Evolutionary conservation across 106 monocot genomes (phyloP).

Genomic region (Dioscorea zingiberensis): DNA sequence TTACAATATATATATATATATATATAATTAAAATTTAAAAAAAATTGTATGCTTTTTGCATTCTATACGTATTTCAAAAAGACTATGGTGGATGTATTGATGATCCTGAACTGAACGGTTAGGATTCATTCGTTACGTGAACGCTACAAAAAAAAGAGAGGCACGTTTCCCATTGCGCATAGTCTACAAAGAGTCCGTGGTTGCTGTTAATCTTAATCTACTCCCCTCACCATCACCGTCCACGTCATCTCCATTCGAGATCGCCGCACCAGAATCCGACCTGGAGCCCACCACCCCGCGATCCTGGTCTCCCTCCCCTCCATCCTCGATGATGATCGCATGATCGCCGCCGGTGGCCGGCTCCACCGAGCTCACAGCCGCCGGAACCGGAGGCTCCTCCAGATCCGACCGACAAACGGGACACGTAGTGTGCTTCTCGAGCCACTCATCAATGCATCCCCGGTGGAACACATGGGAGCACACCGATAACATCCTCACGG

Average conservation of each 20-base stretch:
- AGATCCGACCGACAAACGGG: slow-evolving; percentile 38
- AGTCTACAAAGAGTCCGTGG: not conserved
- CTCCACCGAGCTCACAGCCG: slow-evolving; percentile 10
- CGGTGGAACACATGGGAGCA: slow-evolving; percentile 49
- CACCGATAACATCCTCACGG: slow-evolving; percentile 34
- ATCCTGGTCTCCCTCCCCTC: not conserved
- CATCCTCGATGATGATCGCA: not conserved
- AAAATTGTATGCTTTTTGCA: too few relatives aligned
- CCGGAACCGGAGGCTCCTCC: slow-evolving; percentile 21
- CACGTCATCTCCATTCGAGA: not conserved
- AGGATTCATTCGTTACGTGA: too few relatives aligned
- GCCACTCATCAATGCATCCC: slow-evolving; percentile 43
- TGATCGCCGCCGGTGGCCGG: slow-evolving; percentile 6
- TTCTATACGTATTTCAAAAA: too few relatives aligned
- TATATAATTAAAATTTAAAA: too few relatives aligned
- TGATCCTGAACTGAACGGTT: too few relatives aligned
- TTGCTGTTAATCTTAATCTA: not conserved
- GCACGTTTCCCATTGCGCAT: not conserved
- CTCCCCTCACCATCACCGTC: not conserved
- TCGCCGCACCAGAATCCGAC: not conserved
- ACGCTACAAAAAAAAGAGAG: not conserved
- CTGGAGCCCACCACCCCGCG: not conserved
- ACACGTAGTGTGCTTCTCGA: slow-evolving; percentile 31
- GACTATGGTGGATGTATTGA: too few relatives aligned
- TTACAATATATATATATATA: too few relatives aligned